Evolutionary conservation across 768 basidiomycete species (phyloP), one percentile per base, ranked within the genome.

Genomic region (Crassisporium funariophilum): DNA sequence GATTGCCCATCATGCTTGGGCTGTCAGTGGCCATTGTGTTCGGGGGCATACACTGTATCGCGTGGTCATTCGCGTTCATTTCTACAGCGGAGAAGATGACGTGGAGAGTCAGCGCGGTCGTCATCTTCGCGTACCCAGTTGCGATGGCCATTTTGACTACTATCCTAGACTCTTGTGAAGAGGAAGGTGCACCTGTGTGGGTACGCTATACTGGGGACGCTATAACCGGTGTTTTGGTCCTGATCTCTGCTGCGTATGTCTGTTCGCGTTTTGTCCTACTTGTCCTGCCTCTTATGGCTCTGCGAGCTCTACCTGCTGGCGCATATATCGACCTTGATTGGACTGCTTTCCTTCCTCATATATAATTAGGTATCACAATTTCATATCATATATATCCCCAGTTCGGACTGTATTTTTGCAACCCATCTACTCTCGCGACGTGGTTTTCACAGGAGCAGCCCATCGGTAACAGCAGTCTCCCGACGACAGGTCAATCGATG

Each of bases 11-110:
- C 24, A 6, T 44, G 29, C 24, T 40, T 5, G 39, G 38, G 6
- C 29, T 33, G 7, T 17, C 50, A 12, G 35, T 55, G 7, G 49
- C 33, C 5, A 41, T 43, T 4, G 41, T 57, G n/a, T 67, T 49
- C 19, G 47, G 47, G 15, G 25, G 17, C 7, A 43, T 49, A 7
- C 47, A 49, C 16, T 49, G 41, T 35, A 44, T 66, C 21, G 62
- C 55, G 8, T 67, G 68, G 68, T 12, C 40, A 19, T 60, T 58
- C 23, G 12, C 48, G 0, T 68, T 68, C 40, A 60, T 63, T 7
- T 53, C 53, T 1, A 19, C 41, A 8, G 10, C 24, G 1, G 65
- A 64, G 31, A 15, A 48, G 35, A 34, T 52, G 4, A n/a, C 63
- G 2, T 69, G 67, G 67, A 56, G 58, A 4, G 39, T 49, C n/a